Conservation (phyloP, 306 rosid genomes). For the Quercus aquifolioides region DNA sequence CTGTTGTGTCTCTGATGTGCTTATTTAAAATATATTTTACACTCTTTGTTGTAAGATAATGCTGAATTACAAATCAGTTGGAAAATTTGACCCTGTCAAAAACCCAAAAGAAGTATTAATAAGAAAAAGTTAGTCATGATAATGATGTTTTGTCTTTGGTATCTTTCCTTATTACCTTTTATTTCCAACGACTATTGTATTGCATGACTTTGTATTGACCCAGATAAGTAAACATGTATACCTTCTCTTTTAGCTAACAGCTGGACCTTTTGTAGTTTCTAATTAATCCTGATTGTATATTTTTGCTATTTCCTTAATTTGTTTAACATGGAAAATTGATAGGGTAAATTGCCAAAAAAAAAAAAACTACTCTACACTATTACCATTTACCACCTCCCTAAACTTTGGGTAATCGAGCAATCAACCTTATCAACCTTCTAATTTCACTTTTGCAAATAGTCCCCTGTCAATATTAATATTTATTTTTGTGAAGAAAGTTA, state of each 20-base stretch:
- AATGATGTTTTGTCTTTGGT: constrained; percentile 7
- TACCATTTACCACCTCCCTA: too few species aligned
- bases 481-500: too few species aligned
- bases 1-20: not conserved
- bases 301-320: not conserved
- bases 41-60: too few species aligned
- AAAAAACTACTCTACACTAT: too few species aligned
- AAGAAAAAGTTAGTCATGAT: not conserved
- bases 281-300: not conserved
- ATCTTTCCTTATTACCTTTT: not conserved
- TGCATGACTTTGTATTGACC: not conserved
- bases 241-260: not conserved
- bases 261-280: not conserved
- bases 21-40: too few species aligned
- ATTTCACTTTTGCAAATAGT: too few species aligned
- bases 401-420: too few species aligned
- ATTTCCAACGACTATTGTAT: not conserved
- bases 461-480: too few species aligned
- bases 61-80: not conserved
- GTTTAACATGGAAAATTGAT: not conserved
- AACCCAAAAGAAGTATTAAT: too few species aligned
- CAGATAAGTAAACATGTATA: not conserved
- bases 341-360: too few species aligned
- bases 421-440: too few species aligned
- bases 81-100: not conserved